Conservation (phyloP, 164 flowering plant genomes). For the Chloranthus sessilifolius region DNA sequence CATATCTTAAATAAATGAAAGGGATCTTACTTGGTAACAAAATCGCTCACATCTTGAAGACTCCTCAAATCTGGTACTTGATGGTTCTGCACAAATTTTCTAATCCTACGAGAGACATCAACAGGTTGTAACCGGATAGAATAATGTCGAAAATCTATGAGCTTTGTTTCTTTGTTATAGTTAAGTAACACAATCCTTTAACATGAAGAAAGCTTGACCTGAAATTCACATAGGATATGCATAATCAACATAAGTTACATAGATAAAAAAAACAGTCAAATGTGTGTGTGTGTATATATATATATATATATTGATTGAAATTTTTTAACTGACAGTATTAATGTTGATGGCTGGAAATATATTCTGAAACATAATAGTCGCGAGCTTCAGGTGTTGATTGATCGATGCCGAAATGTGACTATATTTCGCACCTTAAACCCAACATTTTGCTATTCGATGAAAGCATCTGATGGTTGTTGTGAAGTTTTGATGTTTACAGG, state of each 20-base stretch:
- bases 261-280: not conserved
- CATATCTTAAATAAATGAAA: slow-evolving; percentile 5
- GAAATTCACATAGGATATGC: slow-evolving; percentile 9
- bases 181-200: slow-evolving; percentile 84
- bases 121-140: slow-evolving; percentile 92
- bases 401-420: too few species aligned
- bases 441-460: too few species aligned
- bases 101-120: slow-evolving; percentile 76
- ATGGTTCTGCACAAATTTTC: slow-evolving; percentile 91
- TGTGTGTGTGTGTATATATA: too few species aligned
- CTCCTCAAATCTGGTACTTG: slow-evolving; percentile 83
- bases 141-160: slow-evolving; percentile 89
- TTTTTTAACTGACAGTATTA: slow-evolving; percentile 62
- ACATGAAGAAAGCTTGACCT: slow-evolving; percentile 88
- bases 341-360: slow-evolving; percentile 92
- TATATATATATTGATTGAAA: not conserved
- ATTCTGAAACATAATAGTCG: slow-evolving; percentile 84
- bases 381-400: slow-evolving; percentile 80
- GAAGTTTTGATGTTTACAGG: too few species aligned
- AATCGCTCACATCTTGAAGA: slow-evolving; percentile 91
- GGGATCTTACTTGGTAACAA: slow-evolving; percentile 69
- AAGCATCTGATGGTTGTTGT: too few species aligned
- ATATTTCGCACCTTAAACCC: too few species aligned
- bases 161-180: slow-evolving; percentile 86
- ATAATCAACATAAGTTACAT: not conserved